Evolutionary conservation across 148 eudicot genomes (phyloP).

Genomic region (Nyssa sinensis): DNA sequence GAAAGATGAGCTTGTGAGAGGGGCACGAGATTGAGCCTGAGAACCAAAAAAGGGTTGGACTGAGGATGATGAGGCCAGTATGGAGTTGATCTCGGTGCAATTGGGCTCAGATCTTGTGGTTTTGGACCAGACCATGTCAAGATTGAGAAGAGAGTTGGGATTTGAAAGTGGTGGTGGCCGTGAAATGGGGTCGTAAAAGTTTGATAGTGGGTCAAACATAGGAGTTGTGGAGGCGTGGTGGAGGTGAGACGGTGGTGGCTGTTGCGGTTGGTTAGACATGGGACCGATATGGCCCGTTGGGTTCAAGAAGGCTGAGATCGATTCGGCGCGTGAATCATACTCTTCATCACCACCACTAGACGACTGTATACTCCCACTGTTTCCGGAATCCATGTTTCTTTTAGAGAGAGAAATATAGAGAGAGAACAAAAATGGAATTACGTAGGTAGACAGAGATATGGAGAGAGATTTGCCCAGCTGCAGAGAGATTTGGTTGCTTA

Average conservation of each 20-base stretch:
- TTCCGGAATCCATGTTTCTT: conserved; percentile 61
- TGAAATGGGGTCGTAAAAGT: conserved; percentile 25
- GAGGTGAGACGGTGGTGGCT: conserved; percentile 6
- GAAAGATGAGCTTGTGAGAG: conserved; percentile 11
- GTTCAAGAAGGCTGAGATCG: conserved; percentile 17
- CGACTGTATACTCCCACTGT: conserved; percentile 64
- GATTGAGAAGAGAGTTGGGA: conserved; percentile 30
- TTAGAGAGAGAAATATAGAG: conserved; percentile 12
- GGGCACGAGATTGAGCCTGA: background rate
- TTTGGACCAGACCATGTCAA: conserved; percentile 39
- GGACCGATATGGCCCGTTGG: conserved; percentile 6
- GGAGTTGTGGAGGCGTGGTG: conserved; percentile 12
- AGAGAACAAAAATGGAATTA: conserved; percentile 10
- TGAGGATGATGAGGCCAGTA: background rate
- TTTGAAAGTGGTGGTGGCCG: conserved; percentile 14
- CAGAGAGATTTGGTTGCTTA: conserved; percentile 23
- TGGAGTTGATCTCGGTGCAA: conserved; percentile 6
- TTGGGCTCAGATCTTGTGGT: conserved; percentile 32
- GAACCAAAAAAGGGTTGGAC: conserved; percentile 25
- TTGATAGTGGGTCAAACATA: conserved; percentile 24
- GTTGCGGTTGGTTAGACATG: conserved; percentile 13
- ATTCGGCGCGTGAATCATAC: conserved; percentile 42
- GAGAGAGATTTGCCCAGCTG: conserved; percentile 14
- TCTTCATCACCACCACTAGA: conserved; percentile 70
- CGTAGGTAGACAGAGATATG: conserved; percentile 23